Percentiles rank a stretch among this genome's conserved stretches.
Conservation (phyloP, 169 alveolate species). For the Plasmodium vivax region DNA sequence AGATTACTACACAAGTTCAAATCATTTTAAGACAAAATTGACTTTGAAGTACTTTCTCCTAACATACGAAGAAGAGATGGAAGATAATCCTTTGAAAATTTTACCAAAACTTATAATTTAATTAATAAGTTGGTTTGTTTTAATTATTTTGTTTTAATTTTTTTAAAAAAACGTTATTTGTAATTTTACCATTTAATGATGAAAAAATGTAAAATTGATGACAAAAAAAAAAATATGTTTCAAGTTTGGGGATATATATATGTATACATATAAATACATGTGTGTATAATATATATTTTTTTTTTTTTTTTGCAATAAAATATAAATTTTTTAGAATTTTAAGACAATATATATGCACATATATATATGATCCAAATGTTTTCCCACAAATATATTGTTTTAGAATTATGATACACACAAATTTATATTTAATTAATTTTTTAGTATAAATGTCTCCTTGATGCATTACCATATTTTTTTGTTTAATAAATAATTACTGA, state of each 20-base stretch:
- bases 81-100: conserved; percentile 42
- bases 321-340: not conserved
- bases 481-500: not conserved
- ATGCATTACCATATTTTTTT: not conserved
- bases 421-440: not conserved
- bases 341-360: not conserved
- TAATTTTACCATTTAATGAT: not conserved
- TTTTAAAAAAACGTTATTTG: not conserved
- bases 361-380: not conserved
- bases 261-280: conserved; percentile 5
- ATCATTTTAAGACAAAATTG: conserved; percentile 44
- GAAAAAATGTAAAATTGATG: not conserved
- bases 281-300: not conserved
- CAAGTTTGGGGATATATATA: not conserved
- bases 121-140: not conserved
- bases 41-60: conserved; percentile 40
- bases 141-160: conserved; percentile 7
- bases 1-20: conserved; percentile 53
- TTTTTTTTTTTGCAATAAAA: not conserved
- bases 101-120: conserved; percentile 34
- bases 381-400: not conserved
- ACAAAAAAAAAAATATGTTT: not conserved
- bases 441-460: not conserved
- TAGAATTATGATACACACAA: not conserved
- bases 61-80: conserved; percentile 65